Conservation (phyloP, 208 protist species). For the Trypanosomatidae sp. region DNA sequence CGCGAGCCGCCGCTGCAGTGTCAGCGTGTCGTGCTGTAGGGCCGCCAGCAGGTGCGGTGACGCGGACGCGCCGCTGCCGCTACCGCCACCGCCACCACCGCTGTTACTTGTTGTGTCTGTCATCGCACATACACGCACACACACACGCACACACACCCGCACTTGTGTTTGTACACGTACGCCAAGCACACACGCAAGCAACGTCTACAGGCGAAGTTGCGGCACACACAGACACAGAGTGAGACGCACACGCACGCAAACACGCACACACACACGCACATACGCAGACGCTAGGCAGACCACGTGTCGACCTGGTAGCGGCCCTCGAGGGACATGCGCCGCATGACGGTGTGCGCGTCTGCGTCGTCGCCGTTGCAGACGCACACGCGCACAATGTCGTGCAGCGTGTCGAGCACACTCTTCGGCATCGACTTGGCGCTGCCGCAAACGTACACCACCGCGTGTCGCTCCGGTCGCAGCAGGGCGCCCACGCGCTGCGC, state of each 20-base stretch:
- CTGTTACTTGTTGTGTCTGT: too few relatives aligned
- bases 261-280: background rate
- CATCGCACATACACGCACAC: too few relatives aligned
- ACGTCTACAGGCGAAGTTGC: too few relatives aligned
- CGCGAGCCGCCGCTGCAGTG: constrained; percentile 47
- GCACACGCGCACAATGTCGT: constrained; percentile 34
- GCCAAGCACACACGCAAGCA: too few relatives aligned
- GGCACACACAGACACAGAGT: background rate
- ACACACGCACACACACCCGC: too few relatives aligned
- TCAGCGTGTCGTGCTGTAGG: constrained; percentile 58
- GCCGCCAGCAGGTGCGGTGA: constrained; percentile 23
- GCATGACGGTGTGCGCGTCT: constrained; percentile 16
- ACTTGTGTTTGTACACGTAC: too few relatives aligned
- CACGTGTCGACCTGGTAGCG: constrained; percentile 75
- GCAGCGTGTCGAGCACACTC: constrained; percentile 35
- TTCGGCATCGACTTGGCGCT: constrained; percentile 84
- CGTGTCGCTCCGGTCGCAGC: constrained; percentile 12
- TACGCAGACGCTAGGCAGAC: constrained; percentile 31
- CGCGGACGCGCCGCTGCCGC: constrained; percentile 4
- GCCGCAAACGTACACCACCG: constrained; percentile 57
- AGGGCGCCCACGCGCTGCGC: constrained; percentile 33
- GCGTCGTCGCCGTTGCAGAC: constrained; percentile 27
- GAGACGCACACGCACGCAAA: background rate
- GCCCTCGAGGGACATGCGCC: constrained; percentile 19
- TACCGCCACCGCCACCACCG: too few relatives aligned